A percentile compares a stretch with the other conserved stretches of the same genome.
These are phyloP conservation scores for Botryotinia narcissicola DNA, from an alignment of 2,329 filamentous ascomycete species.

Conservation along the genomic window DNA sequence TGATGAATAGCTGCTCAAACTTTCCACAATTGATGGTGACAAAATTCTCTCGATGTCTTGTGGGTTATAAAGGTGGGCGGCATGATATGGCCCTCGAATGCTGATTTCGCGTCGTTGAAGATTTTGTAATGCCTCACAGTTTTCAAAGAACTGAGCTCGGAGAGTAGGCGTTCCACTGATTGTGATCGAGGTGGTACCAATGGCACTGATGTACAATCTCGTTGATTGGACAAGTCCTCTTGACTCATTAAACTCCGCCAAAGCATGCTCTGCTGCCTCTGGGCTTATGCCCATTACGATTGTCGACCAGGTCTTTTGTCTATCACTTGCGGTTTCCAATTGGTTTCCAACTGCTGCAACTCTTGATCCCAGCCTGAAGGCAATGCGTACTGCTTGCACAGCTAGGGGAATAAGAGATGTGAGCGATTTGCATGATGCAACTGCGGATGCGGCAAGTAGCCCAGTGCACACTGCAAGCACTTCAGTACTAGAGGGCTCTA, in stretches of 20 bases:
- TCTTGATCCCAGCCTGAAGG: constrained; percentile 37
- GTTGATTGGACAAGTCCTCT: constrained; percentile 25
- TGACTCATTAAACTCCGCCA: constrained; percentile 26
- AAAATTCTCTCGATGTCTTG: constrained; percentile 30
- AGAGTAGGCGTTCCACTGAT: constrained; percentile 29
- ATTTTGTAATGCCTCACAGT: constrained; percentile 19
- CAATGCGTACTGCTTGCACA: constrained; percentile 36
- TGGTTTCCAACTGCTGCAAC: constrained; percentile 34
- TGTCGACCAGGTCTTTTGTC: constrained; percentile 28
- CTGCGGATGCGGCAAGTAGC: constrained; percentile 37
- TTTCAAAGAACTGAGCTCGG: constrained; percentile 24
- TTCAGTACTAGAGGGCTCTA: constrained; percentile 16
- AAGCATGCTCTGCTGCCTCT: constrained; percentile 23
- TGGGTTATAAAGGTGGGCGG: constrained; percentile 34
- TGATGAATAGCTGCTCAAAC: constrained; percentile 20
- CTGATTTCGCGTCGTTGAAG: constrained; percentile 26
- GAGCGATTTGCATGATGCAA: constrained; percentile 34
- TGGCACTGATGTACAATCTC: constrained; percentile 28
- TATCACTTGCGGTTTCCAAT: constrained; percentile 22
- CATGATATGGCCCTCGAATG: constrained; percentile 36
- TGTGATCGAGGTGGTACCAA: constrained; percentile 26
- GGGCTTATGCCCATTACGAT: constrained; percentile 25
- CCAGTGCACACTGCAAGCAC: constrained; percentile 36
- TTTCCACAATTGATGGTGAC: constrained; percentile 22
- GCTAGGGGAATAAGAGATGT: constrained; percentile 37